These are phyloP conservation scores for Phytophthora idaei DNA, from an alignment of 352 stramenopile genomes.

Conservation along the genomic window DNA sequence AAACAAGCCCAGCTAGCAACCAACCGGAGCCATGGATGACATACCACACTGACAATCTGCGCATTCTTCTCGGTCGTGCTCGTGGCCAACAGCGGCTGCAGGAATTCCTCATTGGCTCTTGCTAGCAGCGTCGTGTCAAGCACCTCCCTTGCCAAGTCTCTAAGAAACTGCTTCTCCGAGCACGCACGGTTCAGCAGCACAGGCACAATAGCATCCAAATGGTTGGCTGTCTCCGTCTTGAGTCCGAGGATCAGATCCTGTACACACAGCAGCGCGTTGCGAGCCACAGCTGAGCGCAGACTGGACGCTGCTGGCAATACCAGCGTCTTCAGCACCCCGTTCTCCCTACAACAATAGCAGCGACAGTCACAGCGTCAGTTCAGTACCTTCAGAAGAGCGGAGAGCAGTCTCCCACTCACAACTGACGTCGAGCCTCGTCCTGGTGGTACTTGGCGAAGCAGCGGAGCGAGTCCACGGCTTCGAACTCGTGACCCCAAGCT, in stretches of 20 bases:
- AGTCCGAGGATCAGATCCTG: conserved; percentile 59
- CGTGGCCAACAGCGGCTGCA: conserved; percentile 36
- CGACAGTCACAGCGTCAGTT: neutral
- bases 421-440: conserved; percentile 28
- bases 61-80: conserved; percentile 53
- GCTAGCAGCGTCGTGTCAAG: conserved; percentile 50
- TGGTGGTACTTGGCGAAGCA: conserved; percentile 47
- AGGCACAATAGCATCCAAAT: conserved; percentile 57
- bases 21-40: neutral
- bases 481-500: conserved; percentile 50
- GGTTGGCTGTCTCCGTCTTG: conserved; percentile 22
- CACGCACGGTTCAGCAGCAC: conserved; percentile 56
- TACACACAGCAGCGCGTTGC: conserved; percentile 71
- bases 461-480: conserved; percentile 50
- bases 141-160: conserved; percentile 57
- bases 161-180: conserved; percentile 82
- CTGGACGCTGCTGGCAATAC: conserved; percentile 64
- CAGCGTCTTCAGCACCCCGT: conserved; percentile 33
- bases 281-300: conserved; percentile 66
- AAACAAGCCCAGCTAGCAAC: neutral
- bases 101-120: conserved; percentile 35
- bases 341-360: conserved; percentile 29
- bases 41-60: conserved; percentile 55
- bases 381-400: conserved; percentile 2
- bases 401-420: conserved; percentile 32